Percentiles rank a stretch among this genome's conserved stretches.
Conservation (phyloP, 192 early-diverging fungal species). For the Neocallimastix lanati region DNA sequence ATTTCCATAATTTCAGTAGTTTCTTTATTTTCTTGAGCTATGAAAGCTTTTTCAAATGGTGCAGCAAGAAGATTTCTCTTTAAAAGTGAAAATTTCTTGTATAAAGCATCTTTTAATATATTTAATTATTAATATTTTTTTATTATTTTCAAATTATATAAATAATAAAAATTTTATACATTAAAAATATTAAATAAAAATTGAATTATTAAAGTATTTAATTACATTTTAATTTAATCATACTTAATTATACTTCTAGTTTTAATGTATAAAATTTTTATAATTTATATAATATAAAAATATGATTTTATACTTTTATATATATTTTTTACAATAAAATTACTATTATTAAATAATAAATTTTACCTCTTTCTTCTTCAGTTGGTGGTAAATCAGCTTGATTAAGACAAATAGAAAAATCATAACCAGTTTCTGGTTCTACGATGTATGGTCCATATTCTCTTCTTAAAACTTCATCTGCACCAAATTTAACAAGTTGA, state of each 20-base stretch:
- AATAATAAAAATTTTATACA: no score
- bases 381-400: neutral
- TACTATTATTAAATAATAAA: no score
- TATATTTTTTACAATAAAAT: no score
- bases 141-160: no score
- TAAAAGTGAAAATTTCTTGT: no score
- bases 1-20: slow-evolving; percentile 70
- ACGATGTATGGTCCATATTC: slow-evolving; percentile 62
- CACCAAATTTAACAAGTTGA: slow-evolving; percentile 66
- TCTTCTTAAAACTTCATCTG: slow-evolving; percentile 57
- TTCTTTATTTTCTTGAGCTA: slow-evolving; percentile 44
- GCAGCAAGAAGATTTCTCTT: slow-evolving; percentile 91
- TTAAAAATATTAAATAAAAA: no score
- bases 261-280: no score
- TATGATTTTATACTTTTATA: no score
- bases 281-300: no score
- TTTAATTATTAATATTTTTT: neutral
- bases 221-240: no score
- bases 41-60: slow-evolving; percentile 80
- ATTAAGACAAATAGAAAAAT: slow-evolving; percentile 42
- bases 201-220: no score
- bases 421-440: slow-evolving; percentile 41
- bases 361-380: slow-evolving; percentile 1
- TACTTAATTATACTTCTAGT: no score
- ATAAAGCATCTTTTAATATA: slow-evolving; percentile 29